Base-by-base conservation (phyloP, 768 basidiomycete genomes). In the Phylloporus sp. region DNA sequence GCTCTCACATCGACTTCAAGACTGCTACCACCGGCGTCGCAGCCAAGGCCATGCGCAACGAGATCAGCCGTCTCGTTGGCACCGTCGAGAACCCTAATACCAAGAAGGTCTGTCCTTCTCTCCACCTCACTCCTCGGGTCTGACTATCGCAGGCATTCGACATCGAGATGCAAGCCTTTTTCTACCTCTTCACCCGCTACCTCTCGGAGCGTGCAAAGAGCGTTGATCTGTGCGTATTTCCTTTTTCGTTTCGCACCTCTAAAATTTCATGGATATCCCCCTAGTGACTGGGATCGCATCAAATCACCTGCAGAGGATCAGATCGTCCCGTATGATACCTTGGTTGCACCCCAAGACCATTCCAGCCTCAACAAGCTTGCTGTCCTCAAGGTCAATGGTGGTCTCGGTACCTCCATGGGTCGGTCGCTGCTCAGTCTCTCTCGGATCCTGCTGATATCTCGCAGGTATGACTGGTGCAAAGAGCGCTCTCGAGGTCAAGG, bases 11-110 rank as follows among this genome's bases (percentile, higher is more conserved):
- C 76, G 89, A 97, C 74, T 95, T 95, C 84, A 94, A 95, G 79
- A 95, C 92, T n/a, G 95, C 95, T 57, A 95, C 84, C 47, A 94
- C 92, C 48, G 92, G 91, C 59, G 86, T 94, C 58, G 88, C 91
- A 24, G 88, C 91, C 59, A 97, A 97, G 77, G 79, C 93, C 50
- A 97, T 97, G 95, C 86, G 93, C 77, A 97, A 97, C 69, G 97
- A 98, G 77, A 87, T 99, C 74, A 88, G 88, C 71, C 83, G 83
- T 66, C 89, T 99, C 79, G 92, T 97, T 65, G 76, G 79, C 67
- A 86, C 86, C 55, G 89, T 95, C 66, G 77, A 82, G 57, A 90
- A 97, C 58, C 78, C 82, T 27, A 68, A 77, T 35, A 86, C 88
- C 50, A 90, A 88, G 76, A 91, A 88, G 86, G 95, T 91, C 50